Conservation (phyloP, 2,329 filamentous ascomycete genomes). For the Fusarium drepaniforme region DNA sequence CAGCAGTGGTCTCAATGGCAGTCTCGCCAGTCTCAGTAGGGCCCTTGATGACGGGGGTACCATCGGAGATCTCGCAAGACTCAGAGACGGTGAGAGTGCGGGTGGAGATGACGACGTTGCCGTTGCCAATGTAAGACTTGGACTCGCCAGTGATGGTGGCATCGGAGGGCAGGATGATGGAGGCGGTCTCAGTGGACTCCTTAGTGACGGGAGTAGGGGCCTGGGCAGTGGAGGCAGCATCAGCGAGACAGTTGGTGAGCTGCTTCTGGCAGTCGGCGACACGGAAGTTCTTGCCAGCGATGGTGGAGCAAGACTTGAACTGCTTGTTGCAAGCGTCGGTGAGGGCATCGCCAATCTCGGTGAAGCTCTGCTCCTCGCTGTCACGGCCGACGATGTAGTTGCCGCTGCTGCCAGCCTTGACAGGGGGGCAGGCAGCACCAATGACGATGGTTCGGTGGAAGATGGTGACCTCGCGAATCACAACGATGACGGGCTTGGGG, state of each 20-base stretch:
- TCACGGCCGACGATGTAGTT: conserved; percentile 39
- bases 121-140: conserved; percentile 35
- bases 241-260: conserved; percentile 39
- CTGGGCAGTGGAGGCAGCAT: conserved; percentile 40
- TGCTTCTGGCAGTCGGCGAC: conserved; percentile 42
- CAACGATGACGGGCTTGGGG: conserved; percentile 34
- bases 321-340: conserved; percentile 43
- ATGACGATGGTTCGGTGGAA: conserved; percentile 40
- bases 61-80: conserved; percentile 40
- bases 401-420: conserved; percentile 34
- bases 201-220: conserved; percentile 31
- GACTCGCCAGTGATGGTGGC: conserved; percentile 27
- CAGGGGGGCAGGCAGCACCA: conserved; percentile 44
- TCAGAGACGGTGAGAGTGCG: conserved; percentile 44
- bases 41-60: conserved; percentile 37
- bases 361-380: conserved; percentile 33
- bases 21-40: conserved; percentile 28
- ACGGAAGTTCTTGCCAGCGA: conserved; percentile 42
- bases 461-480: conserved; percentile 39
- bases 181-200: conserved; percentile 42
- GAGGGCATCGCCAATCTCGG: conserved; percentile 37
- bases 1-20: conserved; percentile 10
- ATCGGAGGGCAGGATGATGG: conserved; percentile 42
- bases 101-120: conserved; percentile 41
- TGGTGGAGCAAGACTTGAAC: conserved; percentile 38